These are phyloP conservation scores for Berberis vulgaris DNA, from an alignment of 164 flowering plant species.

Conservation along the genomic window DNA sequence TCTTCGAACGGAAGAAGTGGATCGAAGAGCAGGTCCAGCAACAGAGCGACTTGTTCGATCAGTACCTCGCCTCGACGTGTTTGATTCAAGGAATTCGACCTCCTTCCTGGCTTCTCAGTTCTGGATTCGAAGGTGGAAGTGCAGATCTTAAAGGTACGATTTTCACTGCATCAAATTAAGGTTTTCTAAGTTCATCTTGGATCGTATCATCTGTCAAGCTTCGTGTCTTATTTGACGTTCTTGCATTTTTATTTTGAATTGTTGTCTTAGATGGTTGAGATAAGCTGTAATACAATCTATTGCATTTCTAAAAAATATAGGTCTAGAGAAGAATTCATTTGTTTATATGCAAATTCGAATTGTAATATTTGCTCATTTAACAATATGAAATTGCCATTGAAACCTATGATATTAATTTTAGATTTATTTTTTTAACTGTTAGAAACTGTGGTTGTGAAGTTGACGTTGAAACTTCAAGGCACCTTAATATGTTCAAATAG, in stretches of 20 bases:
- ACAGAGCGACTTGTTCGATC: slow-evolving; percentile 44
- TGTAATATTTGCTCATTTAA: too few species aligned
- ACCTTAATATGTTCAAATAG: too few species aligned
- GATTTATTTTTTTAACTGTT: too few species aligned
- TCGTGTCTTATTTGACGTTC: neutral
- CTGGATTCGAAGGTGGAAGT: slow-evolving; percentile 16
- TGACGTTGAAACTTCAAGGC: too few species aligned
- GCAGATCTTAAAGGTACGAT: slow-evolving; percentile 30
- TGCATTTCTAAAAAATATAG: neutral
- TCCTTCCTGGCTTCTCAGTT: slow-evolving; percentile 60
- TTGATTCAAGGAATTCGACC: slow-evolving; percentile 60
- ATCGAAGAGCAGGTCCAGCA: slow-evolving; percentile 53
- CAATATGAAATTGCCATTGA: too few species aligned
- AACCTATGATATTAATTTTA: too few species aligned
- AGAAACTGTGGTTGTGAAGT: too few species aligned
- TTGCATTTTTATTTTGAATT: neutral
- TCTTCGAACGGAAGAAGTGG: slow-evolving; percentile 59
- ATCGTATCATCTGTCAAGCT: neutral
- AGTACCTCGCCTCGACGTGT: slow-evolving; percentile 52
- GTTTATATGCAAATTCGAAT: too few species aligned
- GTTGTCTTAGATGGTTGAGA: neutral
- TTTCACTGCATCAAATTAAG: neutral
- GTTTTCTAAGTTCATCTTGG: neutral
- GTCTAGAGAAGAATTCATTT: neutral
- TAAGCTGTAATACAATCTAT: neutral